These are phyloP conservation scores for Irpex lacteus DNA, from an alignment of 1,284 basidiomycete genomes.

Conservation along the genomic window DNA sequence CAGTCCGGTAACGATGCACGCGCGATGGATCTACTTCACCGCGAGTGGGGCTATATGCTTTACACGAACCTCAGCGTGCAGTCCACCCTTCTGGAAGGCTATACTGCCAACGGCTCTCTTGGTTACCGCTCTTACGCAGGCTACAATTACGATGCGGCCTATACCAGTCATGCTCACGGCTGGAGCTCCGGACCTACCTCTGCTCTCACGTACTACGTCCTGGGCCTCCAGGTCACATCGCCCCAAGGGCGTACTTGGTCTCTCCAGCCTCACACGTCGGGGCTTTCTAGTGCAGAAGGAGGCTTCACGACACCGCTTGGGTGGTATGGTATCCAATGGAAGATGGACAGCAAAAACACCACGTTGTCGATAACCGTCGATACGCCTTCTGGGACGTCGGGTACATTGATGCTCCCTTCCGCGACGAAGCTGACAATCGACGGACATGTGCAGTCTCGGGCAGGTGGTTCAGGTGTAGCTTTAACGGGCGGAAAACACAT, in stretches of 20 bases:
- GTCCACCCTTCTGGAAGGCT: constrained; percentile 50
- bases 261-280: constrained; percentile 41
- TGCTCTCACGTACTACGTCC: constrained; percentile 41
- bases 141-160: constrained; percentile 46
- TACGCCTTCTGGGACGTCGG: constrained; percentile 6
- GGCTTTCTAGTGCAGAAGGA: constrained; percentile 37
- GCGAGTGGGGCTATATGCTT: constrained; percentile 55
- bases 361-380: constrained; percentile 3
- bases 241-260: constrained; percentile 39
- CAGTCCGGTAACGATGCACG: constrained; percentile 43
- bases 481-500: neutral
- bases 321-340: constrained; percentile 39
- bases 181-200: constrained; percentile 35
- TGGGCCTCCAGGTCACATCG: constrained; percentile 39
- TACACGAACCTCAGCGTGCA: constrained; percentile 49
- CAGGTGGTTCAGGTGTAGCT: neutral
- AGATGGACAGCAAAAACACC: neutral
- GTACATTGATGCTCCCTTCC: constrained; percentile 1
- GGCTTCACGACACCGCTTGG: constrained; percentile 42
- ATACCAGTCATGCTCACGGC: constrained; percentile 43
- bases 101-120: constrained; percentile 48
- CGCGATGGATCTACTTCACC: constrained; percentile 45
- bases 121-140: constrained; percentile 44
- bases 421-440: neutral
- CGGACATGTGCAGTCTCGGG: neutral